A percentile compares a stretch with the other conserved stretches of the same genome.
Conservation (phyloP, 2,329 filamentous ascomycete genomes). For the Penicillium thymicola region DNA sequence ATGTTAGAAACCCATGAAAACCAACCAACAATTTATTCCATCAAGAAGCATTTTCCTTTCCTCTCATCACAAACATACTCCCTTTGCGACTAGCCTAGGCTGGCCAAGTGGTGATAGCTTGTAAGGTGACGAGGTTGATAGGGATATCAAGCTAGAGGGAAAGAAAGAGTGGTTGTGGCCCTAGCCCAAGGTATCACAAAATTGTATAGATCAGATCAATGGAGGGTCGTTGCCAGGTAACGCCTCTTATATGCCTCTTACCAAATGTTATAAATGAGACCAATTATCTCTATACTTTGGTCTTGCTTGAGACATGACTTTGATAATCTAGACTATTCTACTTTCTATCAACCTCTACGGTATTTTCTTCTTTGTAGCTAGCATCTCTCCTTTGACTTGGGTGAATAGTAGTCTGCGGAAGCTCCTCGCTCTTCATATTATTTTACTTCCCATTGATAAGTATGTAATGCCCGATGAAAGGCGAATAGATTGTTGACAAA, state of each 20-base stretch:
- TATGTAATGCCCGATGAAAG: neutral
- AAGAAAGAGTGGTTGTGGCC: neutral
- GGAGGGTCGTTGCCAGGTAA: neutral
- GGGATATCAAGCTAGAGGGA: neutral
- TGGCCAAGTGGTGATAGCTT: neutral
- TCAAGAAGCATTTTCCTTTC: neutral
- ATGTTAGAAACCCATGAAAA: neutral
- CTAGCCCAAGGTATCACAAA: neutral
- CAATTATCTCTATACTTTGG: neutral
- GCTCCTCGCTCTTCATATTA: neutral
- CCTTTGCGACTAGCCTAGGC: no score
- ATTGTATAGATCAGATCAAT: neutral
- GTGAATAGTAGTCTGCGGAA: neutral
- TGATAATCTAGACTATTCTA: neutral
- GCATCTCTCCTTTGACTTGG: neutral
- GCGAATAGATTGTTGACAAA: neutral
- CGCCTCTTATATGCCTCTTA: neutral
- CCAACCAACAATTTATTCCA: no score
- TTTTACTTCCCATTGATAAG: neutral
- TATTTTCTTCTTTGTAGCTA: neutral
- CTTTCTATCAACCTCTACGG: neutral
- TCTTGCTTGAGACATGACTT: neutral
- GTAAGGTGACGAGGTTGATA: neutral
- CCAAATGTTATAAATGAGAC: neutral
- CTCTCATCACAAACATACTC: no score